Evolutionary conservation across 139 green algal genomes (phyloP).

Genomic region (Tetratostichococcus sp.): DNA sequence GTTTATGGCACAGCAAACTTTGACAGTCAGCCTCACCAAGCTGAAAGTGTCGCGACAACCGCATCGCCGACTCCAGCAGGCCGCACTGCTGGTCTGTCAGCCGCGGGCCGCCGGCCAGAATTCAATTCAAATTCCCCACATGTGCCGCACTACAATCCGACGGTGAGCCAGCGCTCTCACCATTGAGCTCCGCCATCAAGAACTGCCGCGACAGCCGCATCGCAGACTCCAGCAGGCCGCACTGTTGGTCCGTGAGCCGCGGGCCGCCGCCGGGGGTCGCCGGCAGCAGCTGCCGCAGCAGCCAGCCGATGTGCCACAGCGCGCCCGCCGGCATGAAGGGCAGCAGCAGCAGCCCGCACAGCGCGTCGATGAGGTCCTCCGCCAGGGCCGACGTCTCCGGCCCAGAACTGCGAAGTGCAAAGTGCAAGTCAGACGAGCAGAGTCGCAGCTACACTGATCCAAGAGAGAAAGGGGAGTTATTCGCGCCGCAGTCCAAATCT

Average conservation of each 20-base stretch:
- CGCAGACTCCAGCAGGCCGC: neutral
- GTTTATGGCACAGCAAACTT: too few species aligned
- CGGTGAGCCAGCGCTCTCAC: neutral
- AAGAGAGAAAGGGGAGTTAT: too few species aligned
- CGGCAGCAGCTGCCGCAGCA: conserved; percentile 44
- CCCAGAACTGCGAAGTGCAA: neutral
- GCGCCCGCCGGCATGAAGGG: conserved; percentile 37
- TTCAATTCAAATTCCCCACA: too few species aligned
- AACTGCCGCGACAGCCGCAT: neutral
- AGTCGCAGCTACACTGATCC: too few species aligned
- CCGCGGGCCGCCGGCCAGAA: neutral
- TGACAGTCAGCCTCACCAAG: too few species aligned
- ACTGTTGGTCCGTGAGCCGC: neutral
- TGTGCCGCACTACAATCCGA: too few species aligned
- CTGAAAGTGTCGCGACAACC: neutral
- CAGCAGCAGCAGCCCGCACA: conserved; percentile 37
- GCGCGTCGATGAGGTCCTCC: conserved; percentile 21
- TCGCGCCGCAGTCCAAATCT: too few species aligned
- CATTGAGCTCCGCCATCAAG: neutral
- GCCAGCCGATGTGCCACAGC: conserved; percentile 33
- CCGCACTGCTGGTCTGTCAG: neutral
- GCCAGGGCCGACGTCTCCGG: neutral
- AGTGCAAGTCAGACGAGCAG: too few species aligned
- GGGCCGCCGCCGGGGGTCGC: neutral
- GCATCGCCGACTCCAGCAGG: neutral